Conservation (phyloP, 495 filamentous ascomycete genomes). For the Eremomyces bilateralis region DNA sequence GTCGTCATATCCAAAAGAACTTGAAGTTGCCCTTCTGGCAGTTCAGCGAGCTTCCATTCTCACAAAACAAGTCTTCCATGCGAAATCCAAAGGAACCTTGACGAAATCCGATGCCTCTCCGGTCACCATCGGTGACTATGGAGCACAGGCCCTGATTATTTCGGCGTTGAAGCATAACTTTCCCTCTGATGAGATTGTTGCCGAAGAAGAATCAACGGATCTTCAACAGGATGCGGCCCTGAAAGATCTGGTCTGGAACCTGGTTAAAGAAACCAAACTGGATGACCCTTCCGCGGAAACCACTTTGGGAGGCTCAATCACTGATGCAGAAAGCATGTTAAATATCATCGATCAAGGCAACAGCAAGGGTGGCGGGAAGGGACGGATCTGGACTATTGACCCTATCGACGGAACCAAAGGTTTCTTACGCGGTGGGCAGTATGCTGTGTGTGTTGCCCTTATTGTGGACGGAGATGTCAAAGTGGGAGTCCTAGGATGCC, state of each 20-base stretch:
- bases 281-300: conserved; percentile 40
- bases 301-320: conserved; percentile 50
- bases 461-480: conserved; percentile 90
- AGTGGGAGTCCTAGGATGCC: conserved; percentile 82
- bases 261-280: conserved; percentile 53
- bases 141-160: conserved; percentile 91
- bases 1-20: conserved; percentile 53
- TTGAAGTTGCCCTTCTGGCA: conserved; percentile 69
- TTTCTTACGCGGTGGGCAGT: conserved; percentile 92
- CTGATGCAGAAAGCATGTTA: conserved; percentile 54
- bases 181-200: conserved; percentile 76
- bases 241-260: conserved; percentile 55
- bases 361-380: conserved; percentile 53
- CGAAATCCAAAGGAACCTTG: conserved; percentile 67
- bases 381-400: conserved; percentile 90
- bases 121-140: conserved; percentile 94
- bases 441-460: conserved; percentile 80
- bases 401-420: conserved; percentile 96
- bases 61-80: conserved; percentile 82
- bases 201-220: conserved; percentile 73
- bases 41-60: conserved; percentile 76
- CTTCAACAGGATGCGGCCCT: conserved; percentile 46
- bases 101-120: conserved; percentile 80
- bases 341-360: conserved; percentile 67
- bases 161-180: conserved; percentile 72